A percentile compares a stretch with the other conserved stretches of the same genome.
Conservation (phyloP, 352 stramenopile genomes). For the Chrysophaeum taylorii region DNA sequence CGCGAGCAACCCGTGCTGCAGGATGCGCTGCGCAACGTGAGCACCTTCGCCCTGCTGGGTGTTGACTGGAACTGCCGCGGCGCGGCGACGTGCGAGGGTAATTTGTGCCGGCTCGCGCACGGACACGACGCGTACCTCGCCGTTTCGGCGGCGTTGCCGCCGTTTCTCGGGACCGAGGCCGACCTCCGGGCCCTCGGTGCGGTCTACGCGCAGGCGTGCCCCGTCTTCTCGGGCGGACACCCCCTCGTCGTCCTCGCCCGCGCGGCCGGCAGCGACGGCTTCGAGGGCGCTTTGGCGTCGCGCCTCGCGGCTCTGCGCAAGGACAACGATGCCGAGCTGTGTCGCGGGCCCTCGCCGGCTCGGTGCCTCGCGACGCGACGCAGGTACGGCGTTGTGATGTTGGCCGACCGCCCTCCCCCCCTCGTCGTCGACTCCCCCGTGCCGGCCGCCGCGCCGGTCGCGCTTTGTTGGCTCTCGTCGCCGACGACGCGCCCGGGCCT, state of each 20-base stretch:
- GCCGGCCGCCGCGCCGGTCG: too few relatives aligned
- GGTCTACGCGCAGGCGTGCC: background rate
- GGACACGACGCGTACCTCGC: background rate
- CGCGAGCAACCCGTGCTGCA: conserved; percentile 12
- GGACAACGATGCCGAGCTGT: conserved; percentile 7
- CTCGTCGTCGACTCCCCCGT: too few relatives aligned
- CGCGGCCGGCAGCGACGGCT: background rate
- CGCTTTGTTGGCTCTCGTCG: too few relatives aligned
- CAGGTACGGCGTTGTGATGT: too few relatives aligned
- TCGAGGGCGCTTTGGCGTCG: background rate
- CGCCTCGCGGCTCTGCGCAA: background rate
- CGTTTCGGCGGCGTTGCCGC: background rate
- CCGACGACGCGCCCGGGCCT: too few relatives aligned
- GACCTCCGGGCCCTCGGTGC: background rate
- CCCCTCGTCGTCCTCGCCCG: background rate
- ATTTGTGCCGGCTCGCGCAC: background rate
- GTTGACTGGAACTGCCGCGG: background rate
- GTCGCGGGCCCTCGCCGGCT: background rate
- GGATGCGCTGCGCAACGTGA: background rate
- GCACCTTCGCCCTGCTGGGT: background rate
- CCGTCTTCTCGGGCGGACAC: background rate
- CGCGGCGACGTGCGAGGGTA: background rate
- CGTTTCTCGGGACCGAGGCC: background rate
- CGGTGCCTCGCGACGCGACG: background rate
- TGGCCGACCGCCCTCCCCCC: too few relatives aligned